phyloP scores from a whole-genome alignment of 2,329 filamentous ascomycete species.

The Fusarium sp. region DNA sequence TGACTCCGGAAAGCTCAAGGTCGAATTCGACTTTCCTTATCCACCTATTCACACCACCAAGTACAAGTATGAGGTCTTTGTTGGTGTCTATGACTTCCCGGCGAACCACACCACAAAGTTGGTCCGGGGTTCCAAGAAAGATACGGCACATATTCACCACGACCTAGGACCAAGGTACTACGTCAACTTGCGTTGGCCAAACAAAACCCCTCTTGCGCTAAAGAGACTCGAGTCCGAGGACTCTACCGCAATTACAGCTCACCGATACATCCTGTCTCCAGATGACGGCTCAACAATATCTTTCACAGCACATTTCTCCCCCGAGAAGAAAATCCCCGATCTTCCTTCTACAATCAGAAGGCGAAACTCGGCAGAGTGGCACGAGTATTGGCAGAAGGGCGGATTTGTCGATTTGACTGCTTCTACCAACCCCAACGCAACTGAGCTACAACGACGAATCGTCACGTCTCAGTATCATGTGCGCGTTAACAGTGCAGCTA shows the following conservation, averaged over 20 bases:
- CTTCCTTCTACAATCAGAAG: conserved; percentile 40
- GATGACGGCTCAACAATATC: conserved; percentile 21
- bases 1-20: conserved; percentile 46
- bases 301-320: conserved; percentile 52
- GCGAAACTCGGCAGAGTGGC: conserved; percentile 47
- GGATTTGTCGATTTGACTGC: conserved; percentile 57
- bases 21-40: conserved; percentile 59
- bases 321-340: conserved; percentile 37
- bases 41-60: conserved; percentile 53
- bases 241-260: conserved; percentile 43
- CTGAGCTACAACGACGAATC: conserved; percentile 58
- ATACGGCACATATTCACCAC: conserved; percentile 51
- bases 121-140: conserved; percentile 2
- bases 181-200: conserved; percentile 52
- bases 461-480: conserved; percentile 58
- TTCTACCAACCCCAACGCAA: conserved; percentile 51
- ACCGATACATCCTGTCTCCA: conserved; percentile 49
- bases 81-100: conserved; percentile 54
- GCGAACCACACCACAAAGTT: conserved; percentile 53
- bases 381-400: conserved; percentile 53
- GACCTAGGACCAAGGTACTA: conserved; percentile 54
- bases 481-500: conserved; percentile 55
- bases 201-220: conserved; percentile 27
- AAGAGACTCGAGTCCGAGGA: conserved; percentile 36
- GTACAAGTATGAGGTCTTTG: conserved; percentile 60